These are phyloP conservation scores for Solanum infundibuliforme DNA, from an alignment of 257 asterid species.

Conservation along the genomic window DNA sequence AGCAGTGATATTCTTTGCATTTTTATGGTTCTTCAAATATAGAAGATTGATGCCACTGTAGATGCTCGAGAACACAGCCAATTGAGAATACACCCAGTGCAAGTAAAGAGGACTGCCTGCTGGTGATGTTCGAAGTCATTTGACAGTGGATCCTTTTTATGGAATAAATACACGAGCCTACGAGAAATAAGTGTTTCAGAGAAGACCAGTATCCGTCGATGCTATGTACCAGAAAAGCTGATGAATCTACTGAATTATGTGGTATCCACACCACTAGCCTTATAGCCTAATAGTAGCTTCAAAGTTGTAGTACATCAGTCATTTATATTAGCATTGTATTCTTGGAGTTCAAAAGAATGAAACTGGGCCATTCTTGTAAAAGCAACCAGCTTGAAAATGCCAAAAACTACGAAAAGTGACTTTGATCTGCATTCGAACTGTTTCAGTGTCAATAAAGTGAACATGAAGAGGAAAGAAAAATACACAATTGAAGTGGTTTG, in stretches of 20 bases:
- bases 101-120: not conserved
- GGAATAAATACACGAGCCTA: not conserved
- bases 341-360: not conserved
- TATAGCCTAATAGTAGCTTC: not conserved
- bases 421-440: not conserved
- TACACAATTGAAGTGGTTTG: not conserved
- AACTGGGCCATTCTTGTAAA: not conserved
- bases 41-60: constrained; percentile 92
- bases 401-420: not conserved
- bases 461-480: not conserved
- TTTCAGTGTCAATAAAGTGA: not conserved
- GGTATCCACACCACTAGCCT: not conserved
- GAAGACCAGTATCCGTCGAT: not conserved
- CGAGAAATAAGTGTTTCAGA: not conserved
- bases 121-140: not conserved
- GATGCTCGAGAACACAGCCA: not conserved
- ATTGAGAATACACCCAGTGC: constrained; percentile 1
- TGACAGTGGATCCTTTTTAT: not conserved
- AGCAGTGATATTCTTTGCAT: constrained; percentile 46
- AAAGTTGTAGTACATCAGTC: not conserved
- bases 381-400: not conserved
- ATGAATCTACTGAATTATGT: not conserved
- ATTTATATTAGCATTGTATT: not conserved
- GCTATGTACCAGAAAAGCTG: not conserved
- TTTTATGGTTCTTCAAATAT: constrained; percentile 72